Evolutionary conservation across 208 protist genomes (phyloP).

Genomic region (Leishmania turanica): DNA sequence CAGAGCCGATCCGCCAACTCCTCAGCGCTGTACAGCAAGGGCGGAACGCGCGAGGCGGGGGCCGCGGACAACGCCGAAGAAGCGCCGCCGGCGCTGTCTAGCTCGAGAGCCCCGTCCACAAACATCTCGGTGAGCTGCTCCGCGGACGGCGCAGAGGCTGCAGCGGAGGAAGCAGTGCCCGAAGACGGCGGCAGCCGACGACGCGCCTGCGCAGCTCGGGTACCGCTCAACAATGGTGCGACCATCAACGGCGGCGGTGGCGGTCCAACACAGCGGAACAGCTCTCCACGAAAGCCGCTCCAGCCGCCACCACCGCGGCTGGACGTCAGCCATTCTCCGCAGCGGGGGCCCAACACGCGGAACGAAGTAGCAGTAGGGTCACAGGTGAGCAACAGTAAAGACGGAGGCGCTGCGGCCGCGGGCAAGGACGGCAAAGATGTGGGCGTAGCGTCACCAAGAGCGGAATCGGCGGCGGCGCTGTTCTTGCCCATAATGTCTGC

Average conservation of each 20-base stretch:
- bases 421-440: not conserved
- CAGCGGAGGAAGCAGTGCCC: not conserved
- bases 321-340: conserved; percentile 26
- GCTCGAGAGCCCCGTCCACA: conserved; percentile 28
- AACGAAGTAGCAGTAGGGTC: conserved; percentile 26
- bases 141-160: not conserved
- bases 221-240: not conserved
- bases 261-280: conserved; percentile 24
- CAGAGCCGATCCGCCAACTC: conserved; percentile 68
- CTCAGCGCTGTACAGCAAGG: conserved; percentile 27
- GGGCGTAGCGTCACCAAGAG: not conserved
- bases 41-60: not conserved
- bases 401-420: not conserved
- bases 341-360: conserved; percentile 25
- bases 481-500: not conserved
- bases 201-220: not conserved
- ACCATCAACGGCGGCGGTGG: conserved; percentile 3
- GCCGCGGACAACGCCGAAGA: not conserved
- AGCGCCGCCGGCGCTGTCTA: conserved; percentile 3
- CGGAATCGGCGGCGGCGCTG: not conserved
- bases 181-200: not conserved
- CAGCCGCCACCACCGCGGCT: conserved; percentile 17
- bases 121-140: conserved; percentile 20
- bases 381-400: conserved; percentile 13
- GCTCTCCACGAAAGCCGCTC: conserved; percentile 33